These are phyloP conservation scores for Halenospora varia DNA, from an alignment of 495 filamentous ascomycete species.

Conservation along the genomic window DNA sequence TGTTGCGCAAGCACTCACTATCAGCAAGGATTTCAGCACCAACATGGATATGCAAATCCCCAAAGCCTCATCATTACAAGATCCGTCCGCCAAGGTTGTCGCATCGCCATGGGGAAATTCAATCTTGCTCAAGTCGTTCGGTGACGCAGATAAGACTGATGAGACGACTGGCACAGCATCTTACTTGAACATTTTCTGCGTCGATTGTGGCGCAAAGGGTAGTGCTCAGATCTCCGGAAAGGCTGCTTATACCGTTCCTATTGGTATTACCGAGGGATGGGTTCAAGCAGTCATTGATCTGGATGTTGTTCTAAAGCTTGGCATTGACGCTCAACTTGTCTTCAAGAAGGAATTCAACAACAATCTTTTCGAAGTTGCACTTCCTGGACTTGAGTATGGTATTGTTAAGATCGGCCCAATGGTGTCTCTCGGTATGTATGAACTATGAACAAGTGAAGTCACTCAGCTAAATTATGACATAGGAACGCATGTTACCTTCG, in stretches of 20 bases:
- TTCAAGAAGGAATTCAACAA: conserved; percentile 1
- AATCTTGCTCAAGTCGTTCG: conserved; percentile 17
- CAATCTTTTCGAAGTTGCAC: conserved; percentile 8
- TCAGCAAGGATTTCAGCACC: no score
- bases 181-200: conserved; percentile 17
- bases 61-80: no score
- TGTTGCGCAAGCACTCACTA: background rate
- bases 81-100: conserved; percentile 7
- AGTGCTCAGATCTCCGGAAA: conserved; percentile 10
- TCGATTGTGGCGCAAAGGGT: conserved; percentile 17
- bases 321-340: conserved; percentile 13
- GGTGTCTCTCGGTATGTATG: no score
- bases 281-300: conserved; percentile 7
- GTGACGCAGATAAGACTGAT: background rate
- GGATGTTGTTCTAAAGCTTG: conserved; percentile 10
- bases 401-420: conserved; percentile 12
- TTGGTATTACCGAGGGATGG: conserved; percentile 11
- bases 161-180: background rate
- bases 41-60: no score
- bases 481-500: conserved; percentile 2
- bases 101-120: conserved; percentile 15
- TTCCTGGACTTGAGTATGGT: conserved; percentile 10
- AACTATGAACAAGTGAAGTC: no score
- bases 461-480: no score
- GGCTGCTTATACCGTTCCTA: background rate